Percentiles rank a stretch among this genome's conserved stretches.
phyloP scores from a whole-genome alignment of 495 filamentous ascomycete species.

The Podospora tetraspora region DNA sequence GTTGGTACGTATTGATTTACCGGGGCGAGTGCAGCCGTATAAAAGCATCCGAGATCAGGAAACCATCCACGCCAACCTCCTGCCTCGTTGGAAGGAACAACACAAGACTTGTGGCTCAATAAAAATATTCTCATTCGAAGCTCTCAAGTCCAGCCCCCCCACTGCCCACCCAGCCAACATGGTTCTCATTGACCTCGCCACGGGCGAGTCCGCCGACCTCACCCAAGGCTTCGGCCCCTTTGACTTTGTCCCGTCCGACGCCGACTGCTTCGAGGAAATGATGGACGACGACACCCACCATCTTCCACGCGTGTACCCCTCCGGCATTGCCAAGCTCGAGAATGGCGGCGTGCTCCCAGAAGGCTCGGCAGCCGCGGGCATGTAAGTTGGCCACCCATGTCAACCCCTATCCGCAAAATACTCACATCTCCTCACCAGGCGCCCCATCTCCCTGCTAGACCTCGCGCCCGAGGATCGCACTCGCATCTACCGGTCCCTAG shows the following conservation, averaged over 20 bases:
- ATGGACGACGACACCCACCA: not conserved
- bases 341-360: not conserved
- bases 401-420: not conserved
- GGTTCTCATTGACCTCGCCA: not conserved
- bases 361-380: not conserved
- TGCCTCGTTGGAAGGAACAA: not conserved
- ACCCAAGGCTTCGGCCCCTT: conserved; percentile 17
- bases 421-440: not conserved
- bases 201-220: not conserved
- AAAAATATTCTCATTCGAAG: not conserved
- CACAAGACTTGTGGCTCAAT: not conserved
- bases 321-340: not conserved
- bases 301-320: not conserved
- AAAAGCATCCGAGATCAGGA: not conserved
- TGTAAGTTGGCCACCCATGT: not conserved
- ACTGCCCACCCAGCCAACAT: not conserved
- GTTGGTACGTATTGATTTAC: not conserved
- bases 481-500: conserved; percentile 1
- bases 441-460: conserved; percentile 2
- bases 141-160: not conserved
- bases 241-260: conserved; percentile 6
- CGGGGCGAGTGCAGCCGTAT: not conserved
- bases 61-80: not conserved
- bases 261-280: not conserved
- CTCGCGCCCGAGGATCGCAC: conserved; percentile 8